Base-by-base conservation (phyloP, 345 rosid species). In the Carallia pectinifolia region DNA sequence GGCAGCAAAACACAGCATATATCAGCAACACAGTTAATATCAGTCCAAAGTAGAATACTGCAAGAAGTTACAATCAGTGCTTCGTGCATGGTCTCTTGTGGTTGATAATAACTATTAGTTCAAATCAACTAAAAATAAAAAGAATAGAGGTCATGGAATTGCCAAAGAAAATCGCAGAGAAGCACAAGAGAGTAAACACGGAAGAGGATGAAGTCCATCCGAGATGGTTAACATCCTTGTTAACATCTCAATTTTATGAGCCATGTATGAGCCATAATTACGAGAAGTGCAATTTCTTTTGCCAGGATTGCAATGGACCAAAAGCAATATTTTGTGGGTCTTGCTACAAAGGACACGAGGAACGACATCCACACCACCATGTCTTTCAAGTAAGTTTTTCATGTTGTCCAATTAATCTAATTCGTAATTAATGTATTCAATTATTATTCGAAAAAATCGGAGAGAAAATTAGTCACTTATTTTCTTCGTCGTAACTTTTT, bases 1-100 rank as follows among this genome's bases (percentile, higher is more conserved):
- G 81, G 92, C 97, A 90, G 92, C 82, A 75, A 38, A 30, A 3
- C 52, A 37, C 0, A 7, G 59, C 23, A 23, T 23, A 23, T 23
- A 23, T 0, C 23, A 23, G 18, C 50, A 62, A 38, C 29, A 50
- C 4, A 37, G 23, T 38, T 17, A 66, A 29, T 27, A 50, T 5
- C 4, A 33, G 34, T 44, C 50, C 50, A 44, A 44, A 2, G 16
- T 4, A 2, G 12, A 44, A 44, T 44, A 12, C 50, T 44, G 3
- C 4, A 12, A 44, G 8, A 44, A 44, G 0, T 44, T 44, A 3
- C 50, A 44, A 23, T 23, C 23, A 23, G 23, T 23, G 23, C 23
- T 23, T 23, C 23, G 23, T 23, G 23, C 23, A 23, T 23, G 23
- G 23, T 23, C 23, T 23, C 23, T 23, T 23, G 23, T 23, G 23